Evolutionary conservation across 2,329 filamentous ascomycete genomes (phyloP).

Genomic region (Bipolaris sorokiniana): DNA sequence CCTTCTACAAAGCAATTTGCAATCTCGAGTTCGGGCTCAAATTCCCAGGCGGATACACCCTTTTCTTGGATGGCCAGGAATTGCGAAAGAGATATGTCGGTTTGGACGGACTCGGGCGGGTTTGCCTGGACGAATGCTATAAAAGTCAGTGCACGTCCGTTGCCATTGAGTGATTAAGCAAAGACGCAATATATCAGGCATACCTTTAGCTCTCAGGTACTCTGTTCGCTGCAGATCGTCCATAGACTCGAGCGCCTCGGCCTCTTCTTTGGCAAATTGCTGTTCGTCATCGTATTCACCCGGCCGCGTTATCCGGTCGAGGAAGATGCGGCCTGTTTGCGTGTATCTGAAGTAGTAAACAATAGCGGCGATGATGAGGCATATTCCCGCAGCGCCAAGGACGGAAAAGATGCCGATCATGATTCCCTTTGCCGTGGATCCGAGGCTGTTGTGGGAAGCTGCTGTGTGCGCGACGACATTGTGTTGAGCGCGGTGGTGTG

Average conservation of each 20-base stretch:
- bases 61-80: slow-evolving; percentile 99
- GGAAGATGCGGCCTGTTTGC: slow-evolving; percentile 81
- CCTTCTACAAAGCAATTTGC: slow-evolving; percentile 98
- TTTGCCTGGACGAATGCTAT: slow-evolving; percentile 92
- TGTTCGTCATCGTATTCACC: slow-evolving; percentile 99
- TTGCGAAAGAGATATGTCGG: slow-evolving; percentile 96
- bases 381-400: slow-evolving; percentile 86
- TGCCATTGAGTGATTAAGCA: background rate
- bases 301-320: slow-evolving; percentile 90
- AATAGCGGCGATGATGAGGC: slow-evolving; percentile 77
- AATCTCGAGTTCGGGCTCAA: slow-evolving; percentile 98
- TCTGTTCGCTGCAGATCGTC: slow-evolving; percentile 89
- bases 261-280: slow-evolving; percentile 90
- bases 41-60: slow-evolving; percentile 99
- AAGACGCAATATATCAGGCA: slow-evolving; percentile 22
- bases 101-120: slow-evolving; percentile 91
- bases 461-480: slow-evolving; percentile 36
- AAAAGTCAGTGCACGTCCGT: slow-evolving; percentile 13
- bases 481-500: slow-evolving; percentile 25
- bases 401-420: slow-evolving; percentile 94
- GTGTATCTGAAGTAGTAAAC: slow-evolving; percentile 97
- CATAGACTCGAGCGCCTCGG: slow-evolving; percentile 92
- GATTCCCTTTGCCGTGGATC: slow-evolving; percentile 74
- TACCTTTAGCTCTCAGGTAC: slow-evolving; percentile 95
- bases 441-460: slow-evolving; percentile 39